Conservation (phyloP, 495 filamentous ascomycete genomes). For the Neurospora sp. region DNA sequence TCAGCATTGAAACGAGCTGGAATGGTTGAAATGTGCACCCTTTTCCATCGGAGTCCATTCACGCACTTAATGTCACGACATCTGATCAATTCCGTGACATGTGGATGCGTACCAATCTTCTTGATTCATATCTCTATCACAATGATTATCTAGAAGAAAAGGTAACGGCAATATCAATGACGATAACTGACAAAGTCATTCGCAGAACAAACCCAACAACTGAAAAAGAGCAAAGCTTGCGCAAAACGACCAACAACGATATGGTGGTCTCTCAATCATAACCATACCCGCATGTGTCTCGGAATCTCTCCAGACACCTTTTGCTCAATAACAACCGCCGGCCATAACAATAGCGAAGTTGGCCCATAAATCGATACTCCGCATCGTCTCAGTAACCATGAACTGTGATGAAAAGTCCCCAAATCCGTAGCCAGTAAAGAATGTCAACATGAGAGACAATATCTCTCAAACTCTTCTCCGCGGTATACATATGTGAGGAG, state of each 20-base stretch:
- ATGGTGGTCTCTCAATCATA: background rate
- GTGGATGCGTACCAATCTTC: background rate
- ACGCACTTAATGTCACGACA: background rate
- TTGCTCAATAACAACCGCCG: background rate
- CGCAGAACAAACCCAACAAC: background rate
- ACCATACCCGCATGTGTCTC: background rate
- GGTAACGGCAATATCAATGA: background rate
- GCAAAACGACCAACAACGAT: background rate
- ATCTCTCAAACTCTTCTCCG: background rate
- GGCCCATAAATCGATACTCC: background rate
- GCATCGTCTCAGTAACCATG: background rate
- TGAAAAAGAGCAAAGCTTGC: background rate
- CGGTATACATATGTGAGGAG: background rate
- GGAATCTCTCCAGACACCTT: background rate
- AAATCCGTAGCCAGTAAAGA: background rate
- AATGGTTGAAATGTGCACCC: too few species aligned
- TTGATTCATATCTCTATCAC: background rate
- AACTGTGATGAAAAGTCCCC: background rate
- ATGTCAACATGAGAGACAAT: background rate
- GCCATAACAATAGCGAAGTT: background rate
- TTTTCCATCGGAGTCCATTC: background rate
- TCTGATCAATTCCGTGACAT: background rate
- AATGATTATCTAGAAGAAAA: background rate
- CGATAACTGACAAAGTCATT: background rate
- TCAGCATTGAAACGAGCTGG: background rate